A percentile compares a stretch with the other conserved stretches of the same genome.
Conservation (phyloP, 495 filamentous ascomycete species). For the Aspergillus funiculosus region DNA sequence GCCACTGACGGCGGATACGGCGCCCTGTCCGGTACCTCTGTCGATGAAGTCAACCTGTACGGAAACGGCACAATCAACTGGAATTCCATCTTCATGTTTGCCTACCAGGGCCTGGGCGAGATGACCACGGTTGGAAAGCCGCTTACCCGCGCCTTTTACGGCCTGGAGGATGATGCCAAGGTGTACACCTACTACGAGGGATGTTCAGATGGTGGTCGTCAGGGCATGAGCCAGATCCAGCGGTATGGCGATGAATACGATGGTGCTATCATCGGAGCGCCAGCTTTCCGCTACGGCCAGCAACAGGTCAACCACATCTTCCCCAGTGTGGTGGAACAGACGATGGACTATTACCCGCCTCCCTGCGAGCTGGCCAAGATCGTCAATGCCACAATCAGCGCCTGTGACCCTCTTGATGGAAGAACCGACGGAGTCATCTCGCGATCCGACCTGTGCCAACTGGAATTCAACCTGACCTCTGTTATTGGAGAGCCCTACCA, state of each 20-base stretch:
- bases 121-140: slow-evolving; percentile 35
- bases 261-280: slow-evolving; percentile 42
- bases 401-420: slow-evolving; percentile 48
- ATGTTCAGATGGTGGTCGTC: slow-evolving; percentile 49
- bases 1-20: slow-evolving; percentile 47
- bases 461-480: slow-evolving; percentile 33
- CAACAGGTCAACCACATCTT: slow-evolving; percentile 38
- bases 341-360: slow-evolving; percentile 67
- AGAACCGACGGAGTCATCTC: slow-evolving; percentile 44
- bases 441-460: slow-evolving; percentile 44
- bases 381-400: slow-evolving; percentile 55
- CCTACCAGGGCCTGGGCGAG: slow-evolving; percentile 33
- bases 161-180: slow-evolving; percentile 26
- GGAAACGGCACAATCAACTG: slow-evolving; percentile 42
- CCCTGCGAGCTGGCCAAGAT: slow-evolving; percentile 74
- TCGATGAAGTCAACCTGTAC: slow-evolving; percentile 30
- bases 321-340: slow-evolving; percentile 73
- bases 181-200: slow-evolving; percentile 50
- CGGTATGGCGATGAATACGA: slow-evolving; percentile 43
- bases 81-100: slow-evolving; percentile 42
- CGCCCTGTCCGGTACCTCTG: slow-evolving; percentile 30
- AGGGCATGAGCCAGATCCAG: slow-evolving; percentile 47
- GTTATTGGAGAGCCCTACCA: slow-evolving; percentile 41
- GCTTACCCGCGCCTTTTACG: slow-evolving; percentile 32
- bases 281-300: slow-evolving; percentile 43